A percentile compares a stretch with the other conserved stretches of the same genome.
Evolutionary conservation across 2,329 filamentous ascomycete genomes (phyloP).

Genomic region (Phialophora tarda): DNA sequence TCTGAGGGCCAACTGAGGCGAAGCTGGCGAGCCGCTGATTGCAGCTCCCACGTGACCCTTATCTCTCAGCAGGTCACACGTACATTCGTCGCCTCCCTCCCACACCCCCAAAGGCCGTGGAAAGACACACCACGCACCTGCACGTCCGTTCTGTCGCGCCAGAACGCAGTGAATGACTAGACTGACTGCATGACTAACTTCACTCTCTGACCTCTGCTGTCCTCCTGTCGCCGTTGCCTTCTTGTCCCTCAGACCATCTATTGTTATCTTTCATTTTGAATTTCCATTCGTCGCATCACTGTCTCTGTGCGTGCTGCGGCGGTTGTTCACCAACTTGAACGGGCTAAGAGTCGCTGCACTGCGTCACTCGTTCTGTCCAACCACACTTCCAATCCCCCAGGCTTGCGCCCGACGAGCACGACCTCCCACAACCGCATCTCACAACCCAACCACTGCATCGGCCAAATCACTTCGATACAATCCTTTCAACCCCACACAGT

Average conservation of each 20-base stretch:
- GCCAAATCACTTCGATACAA: slow-evolving; percentile 13
- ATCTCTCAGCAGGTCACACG: not conserved
- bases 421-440: slow-evolving; percentile 17
- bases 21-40: not conserved
- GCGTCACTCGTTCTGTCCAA: slow-evolving; percentile 21
- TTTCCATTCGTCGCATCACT: slow-evolving; percentile 11
- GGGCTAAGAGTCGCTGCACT: slow-evolving; percentile 11
- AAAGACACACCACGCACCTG: slow-evolving; percentile 8
- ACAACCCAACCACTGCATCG: slow-evolving; percentile 16
- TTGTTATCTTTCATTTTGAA: slow-evolving; percentile 4
- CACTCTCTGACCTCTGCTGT: not conserved
- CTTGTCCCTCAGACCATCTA: not conserved
- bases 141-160: slow-evolving; percentile 4
- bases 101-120: not conserved
- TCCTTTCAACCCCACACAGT: slow-evolving; percentile 12
- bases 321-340: slow-evolving; percentile 4
- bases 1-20: not conserved
- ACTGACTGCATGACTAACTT: slow-evolving; percentile 20
- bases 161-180: slow-evolving; percentile 1
- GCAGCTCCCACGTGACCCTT: not conserved
- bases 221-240: not conserved
- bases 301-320: slow-evolving; percentile 9
- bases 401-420: slow-evolving; percentile 15
- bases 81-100: not conserved
- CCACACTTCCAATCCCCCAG: slow-evolving; percentile 6